phyloP scores from a whole-genome alignment of 164 flowering plant species.

The Buxus sempervirens region DNA sequence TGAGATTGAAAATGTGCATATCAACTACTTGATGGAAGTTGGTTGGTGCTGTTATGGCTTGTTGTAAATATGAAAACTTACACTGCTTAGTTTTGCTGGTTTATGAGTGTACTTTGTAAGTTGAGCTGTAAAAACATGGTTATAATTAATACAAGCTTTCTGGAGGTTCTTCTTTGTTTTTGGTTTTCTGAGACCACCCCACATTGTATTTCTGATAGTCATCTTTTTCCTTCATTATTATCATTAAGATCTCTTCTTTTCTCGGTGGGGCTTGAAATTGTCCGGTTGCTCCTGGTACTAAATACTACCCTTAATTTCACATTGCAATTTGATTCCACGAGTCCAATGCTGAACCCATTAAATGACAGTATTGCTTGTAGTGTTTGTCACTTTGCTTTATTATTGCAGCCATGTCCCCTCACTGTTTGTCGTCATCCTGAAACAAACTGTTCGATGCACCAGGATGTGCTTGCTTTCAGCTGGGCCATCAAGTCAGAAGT shows the following conservation, averaged over 20 bases:
- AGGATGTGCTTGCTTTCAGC: background rate
- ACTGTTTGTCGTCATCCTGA: background rate
- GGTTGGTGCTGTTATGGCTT: conserved; percentile 13
- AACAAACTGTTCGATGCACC: background rate
- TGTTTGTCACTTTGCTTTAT: background rate
- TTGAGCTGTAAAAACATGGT: conserved; percentile 20
- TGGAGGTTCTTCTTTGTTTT: background rate
- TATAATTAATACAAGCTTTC: conserved; percentile 11
- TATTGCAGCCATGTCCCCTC: background rate
- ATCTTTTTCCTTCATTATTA: background rate
- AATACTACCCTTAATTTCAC: background rate
- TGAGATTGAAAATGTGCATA: conserved; percentile 1
- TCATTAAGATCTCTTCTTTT: background rate
- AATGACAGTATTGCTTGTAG: background rate
- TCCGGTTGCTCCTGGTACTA: background rate
- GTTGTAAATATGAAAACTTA: conserved; percentile 29
- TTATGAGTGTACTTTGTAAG: conserved; percentile 25
- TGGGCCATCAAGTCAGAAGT: background rate
- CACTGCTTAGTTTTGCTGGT: conserved; percentile 7
- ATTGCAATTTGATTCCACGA: background rate
- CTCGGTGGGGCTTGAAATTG: background rate
- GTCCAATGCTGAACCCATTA: background rate
- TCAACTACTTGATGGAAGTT: conserved; percentile 18
- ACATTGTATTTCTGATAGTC: background rate
- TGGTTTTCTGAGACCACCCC: background rate